These are phyloP conservation scores for Chenopodium berlandieri DNA, from an alignment of 148 eudicot genomes.

Conservation along the genomic window DNA sequence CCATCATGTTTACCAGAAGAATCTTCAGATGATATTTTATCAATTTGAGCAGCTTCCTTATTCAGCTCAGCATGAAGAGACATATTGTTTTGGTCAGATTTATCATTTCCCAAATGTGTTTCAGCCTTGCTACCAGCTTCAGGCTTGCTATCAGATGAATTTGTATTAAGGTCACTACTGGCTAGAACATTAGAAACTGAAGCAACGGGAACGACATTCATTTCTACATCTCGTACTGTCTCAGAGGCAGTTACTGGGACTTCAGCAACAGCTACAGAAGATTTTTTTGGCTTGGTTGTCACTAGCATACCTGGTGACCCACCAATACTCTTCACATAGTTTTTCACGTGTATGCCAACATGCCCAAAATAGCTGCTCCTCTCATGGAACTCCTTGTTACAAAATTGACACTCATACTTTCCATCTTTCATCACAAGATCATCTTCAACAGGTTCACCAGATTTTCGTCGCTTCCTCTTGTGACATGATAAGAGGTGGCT, in stretches of 20 bases:
- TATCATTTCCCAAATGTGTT: slow-evolving; percentile 23
- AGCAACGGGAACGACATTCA: slow-evolving; percentile 30
- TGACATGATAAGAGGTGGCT: slow-evolving; percentile 62
- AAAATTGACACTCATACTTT: slow-evolving; percentile 74
- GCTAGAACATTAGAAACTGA: slow-evolving; percentile 29
- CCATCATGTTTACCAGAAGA: slow-evolving; percentile 25
- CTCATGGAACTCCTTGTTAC: slow-evolving; percentile 62
- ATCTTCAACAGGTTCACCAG: slow-evolving; percentile 56
- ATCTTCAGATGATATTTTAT: slow-evolving; percentile 24
- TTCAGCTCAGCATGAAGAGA: slow-evolving; percentile 28
- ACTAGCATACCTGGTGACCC: slow-evolving; percentile 33
- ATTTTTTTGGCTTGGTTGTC: slow-evolving; percentile 30
- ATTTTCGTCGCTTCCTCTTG: slow-evolving; percentile 58
- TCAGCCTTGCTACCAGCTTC: slow-evolving; percentile 32
- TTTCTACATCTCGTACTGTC: slow-evolving; percentile 26
- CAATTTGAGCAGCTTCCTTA: slow-evolving; percentile 13
- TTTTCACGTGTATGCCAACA: slow-evolving; percentile 67
- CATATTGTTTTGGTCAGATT: slow-evolving; percentile 24
- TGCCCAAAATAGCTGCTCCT: slow-evolving; percentile 72
- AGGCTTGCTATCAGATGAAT: slow-evolving; percentile 19
- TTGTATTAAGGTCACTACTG: slow-evolving; percentile 22
- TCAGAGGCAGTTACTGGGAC: slow-evolving; percentile 29
- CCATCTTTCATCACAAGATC: slow-evolving; percentile 57
- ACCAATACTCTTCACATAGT: slow-evolving; percentile 53
- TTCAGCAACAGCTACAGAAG: slow-evolving; percentile 30